These are phyloP conservation scores for Trametes coccinea DNA, from an alignment of 768 basidiomycete species.

Conservation along the genomic window DNA sequence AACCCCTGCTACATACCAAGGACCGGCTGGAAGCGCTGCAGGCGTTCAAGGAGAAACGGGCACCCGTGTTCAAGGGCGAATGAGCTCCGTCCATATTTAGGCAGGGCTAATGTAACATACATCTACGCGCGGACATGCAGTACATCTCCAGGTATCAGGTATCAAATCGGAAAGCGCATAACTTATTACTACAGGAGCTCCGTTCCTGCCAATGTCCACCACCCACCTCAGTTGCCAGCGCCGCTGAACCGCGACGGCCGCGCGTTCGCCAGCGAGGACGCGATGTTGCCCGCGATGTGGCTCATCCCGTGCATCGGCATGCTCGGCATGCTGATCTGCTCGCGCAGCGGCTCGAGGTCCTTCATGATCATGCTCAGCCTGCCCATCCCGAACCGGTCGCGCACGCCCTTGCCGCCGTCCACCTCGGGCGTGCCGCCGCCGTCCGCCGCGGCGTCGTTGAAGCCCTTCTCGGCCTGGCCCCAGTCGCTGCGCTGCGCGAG, in stretches of 20 bases:
- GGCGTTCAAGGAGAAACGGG: constrained; percentile 85
- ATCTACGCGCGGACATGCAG: constrained; percentile 4
- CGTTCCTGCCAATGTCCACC: background rate
- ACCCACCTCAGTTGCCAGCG: constrained; percentile 2
- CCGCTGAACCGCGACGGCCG: constrained; percentile 19
- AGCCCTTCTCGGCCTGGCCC: constrained; percentile 79
- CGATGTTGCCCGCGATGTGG: constrained; percentile 17
- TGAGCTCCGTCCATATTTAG: constrained; percentile 33
- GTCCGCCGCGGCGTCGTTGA: constrained; percentile 55
- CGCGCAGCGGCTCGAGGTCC: constrained; percentile 74
- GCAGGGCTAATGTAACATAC: constrained; percentile 4
- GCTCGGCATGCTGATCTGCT: constrained; percentile 32
- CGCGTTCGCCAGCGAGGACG: constrained; percentile 20
- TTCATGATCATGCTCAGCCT: constrained; percentile 85
- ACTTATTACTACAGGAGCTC: background rate
- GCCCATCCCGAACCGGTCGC: constrained; percentile 62
- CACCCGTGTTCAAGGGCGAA: constrained; percentile 80
- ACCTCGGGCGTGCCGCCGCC: constrained; percentile 39
- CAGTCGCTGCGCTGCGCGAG: constrained; percentile 90
- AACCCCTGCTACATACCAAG: constrained; percentile 67
- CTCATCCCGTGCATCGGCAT: constrained; percentile 20
- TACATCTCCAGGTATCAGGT: background rate
- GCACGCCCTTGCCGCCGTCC: constrained; percentile 52
- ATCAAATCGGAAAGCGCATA: background rate
- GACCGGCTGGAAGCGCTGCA: constrained; percentile 83